Base-by-base conservation (phyloP, 805 yeast genomes). In the Torulaspora quercuum region DNA sequence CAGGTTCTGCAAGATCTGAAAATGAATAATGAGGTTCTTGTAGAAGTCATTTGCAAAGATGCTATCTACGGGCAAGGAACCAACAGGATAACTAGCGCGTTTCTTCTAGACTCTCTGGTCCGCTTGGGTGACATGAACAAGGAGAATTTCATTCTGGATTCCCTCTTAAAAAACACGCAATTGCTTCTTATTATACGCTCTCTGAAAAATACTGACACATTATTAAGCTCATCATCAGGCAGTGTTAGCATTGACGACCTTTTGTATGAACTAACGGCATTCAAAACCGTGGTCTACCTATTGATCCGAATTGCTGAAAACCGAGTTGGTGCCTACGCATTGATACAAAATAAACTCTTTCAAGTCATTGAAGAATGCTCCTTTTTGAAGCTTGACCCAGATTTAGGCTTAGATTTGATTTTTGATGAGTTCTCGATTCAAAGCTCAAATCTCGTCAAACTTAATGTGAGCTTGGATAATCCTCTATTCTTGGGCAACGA, bases 31-130 rank as follows among this genome's bases (percentile, higher is more conserved):
- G 94, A 81, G 40, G 72, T 74, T 44, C 62, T 87, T 35, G 67
- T 86, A 17, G 79, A 76, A 12, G 69, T 74, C 2, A 69, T 87
- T 20, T 80, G 86, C 53, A 78, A 76, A 42, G 97, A 92, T 63
- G 80, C 92, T 0, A 73, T 86, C 10, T 69, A 77, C 36, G 87
- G 89, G 3, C 92, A 83, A 48, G 92, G 90, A 1, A 66, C 82
- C 1, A 73, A 82, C 6, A 73, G 92, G 47, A 72, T 88, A 7
- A 78, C 90, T 0, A 80, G 95, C 2, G 66, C 89, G 9, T 55
- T 87, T n/a, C 64, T 89, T 9, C 59, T 92, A 44, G 95, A 87
- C 49, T 70, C 82, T 1, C 60, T 80, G 33, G 70, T 78, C 17
- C 78, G 76, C 39, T 57, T 78, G 24, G 73, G 81, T 1, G 69